Percentiles rank a stretch among this genome's conserved stretches.
Evolutionary conservation across 306 rosid genomes (phyloP).

Genomic region (Fragaria iinumae): DNA sequence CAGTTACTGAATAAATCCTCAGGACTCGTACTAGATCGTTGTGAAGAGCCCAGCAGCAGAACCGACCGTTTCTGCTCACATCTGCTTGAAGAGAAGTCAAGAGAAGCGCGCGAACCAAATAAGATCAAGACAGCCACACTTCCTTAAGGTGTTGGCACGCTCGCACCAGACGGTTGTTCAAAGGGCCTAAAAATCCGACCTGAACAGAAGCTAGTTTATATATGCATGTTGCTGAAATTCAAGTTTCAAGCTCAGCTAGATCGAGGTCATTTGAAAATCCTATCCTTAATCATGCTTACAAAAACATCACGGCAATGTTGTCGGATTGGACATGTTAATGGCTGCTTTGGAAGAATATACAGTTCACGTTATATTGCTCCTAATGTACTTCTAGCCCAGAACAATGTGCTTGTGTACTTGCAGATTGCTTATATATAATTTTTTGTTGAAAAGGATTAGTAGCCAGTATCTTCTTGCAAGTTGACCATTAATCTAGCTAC

Average conservation of each 20-base stretch:
- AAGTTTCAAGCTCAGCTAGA: neutral
- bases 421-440: neutral
- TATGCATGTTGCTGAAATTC: neutral
- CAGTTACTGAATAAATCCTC: too few relatives aligned
- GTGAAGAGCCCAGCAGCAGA: too few relatives aligned
- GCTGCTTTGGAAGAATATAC: neutral
- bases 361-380: neutral
- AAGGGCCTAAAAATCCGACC: too few relatives aligned
- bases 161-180: too few relatives aligned
- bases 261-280: neutral
- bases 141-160: too few relatives aligned
- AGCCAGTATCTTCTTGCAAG: neutral
- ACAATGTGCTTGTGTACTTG: constrained; percentile 5
- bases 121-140: too few relatives aligned
- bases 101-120: too few relatives aligned
- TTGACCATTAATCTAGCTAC: neutral
- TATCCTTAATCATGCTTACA: neutral
- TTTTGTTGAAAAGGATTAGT: neutral
- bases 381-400: constrained; percentile 2
- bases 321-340: neutral
- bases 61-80: too few relatives aligned
- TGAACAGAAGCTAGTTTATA: neutral
- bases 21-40: too few relatives aligned
- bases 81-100: too few relatives aligned
- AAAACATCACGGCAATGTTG: constrained; percentile 18